Percentiles rank a stretch among this genome's conserved stretches.
Conservation (phyloP, 805 yeast genomes). For the Lachancea sp. region DNA sequence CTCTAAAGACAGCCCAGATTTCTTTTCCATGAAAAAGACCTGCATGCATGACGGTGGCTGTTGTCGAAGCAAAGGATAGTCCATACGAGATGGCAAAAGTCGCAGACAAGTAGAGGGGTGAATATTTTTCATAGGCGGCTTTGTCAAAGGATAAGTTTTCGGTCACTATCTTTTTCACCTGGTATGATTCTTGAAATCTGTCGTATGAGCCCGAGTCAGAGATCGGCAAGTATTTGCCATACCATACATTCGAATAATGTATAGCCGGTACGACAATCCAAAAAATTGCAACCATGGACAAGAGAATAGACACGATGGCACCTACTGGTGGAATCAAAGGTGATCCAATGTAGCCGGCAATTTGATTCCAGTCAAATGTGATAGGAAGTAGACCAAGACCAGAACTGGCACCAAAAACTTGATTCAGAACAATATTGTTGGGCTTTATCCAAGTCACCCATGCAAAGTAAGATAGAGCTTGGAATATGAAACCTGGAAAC, state of each 20-base stretch:
- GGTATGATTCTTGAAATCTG: conserved; percentile 43
- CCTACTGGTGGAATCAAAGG: conserved; percentile 60
- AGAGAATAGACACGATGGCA: conserved; percentile 38
- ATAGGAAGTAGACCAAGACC: conserved; percentile 64
- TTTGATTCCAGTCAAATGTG: conserved; percentile 56
- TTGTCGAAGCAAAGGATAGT: conserved; percentile 52
- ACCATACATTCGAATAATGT: conserved; percentile 52
- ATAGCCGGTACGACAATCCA: conserved; percentile 51
- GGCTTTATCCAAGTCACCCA: conserved; percentile 44
- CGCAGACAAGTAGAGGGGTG: conserved; percentile 57
- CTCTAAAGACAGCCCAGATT: conserved; percentile 37
- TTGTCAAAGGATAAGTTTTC: conserved; percentile 38
- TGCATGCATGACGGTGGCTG: conserved; percentile 51
- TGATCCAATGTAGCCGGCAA: conserved; percentile 48
- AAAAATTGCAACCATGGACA: conserved; percentile 44
- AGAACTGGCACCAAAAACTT: conserved; percentile 52
- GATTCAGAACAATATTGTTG: conserved; percentile 52
- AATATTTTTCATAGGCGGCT: conserved; percentile 47
- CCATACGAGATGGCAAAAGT: conserved; percentile 58
- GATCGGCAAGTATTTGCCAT: conserved; percentile 53
- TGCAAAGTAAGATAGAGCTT: conserved; percentile 51
- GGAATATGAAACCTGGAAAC: conserved; percentile 56
- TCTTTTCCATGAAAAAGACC: conserved; percentile 47
- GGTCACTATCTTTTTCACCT: conserved; percentile 45
- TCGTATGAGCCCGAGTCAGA: conserved; percentile 45